Base-by-base conservation (phyloP, 768 basidiomycete species). In the Tulasnella sp. region DNA sequence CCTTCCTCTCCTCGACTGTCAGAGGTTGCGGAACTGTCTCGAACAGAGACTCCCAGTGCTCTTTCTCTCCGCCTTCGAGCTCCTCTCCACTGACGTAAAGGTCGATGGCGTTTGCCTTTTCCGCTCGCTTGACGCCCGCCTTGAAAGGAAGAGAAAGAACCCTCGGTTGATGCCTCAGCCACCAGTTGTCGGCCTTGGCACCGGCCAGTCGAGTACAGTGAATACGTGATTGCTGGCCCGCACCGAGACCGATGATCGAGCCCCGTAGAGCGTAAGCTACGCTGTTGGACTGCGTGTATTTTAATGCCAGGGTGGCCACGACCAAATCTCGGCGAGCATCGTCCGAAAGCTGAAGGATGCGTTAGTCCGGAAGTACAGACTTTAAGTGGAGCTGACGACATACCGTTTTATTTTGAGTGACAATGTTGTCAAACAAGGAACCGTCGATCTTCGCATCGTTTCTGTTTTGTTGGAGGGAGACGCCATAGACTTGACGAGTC, bases 241-340 rank as follows among this genome's bases (percentile, higher is more conserved):
- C 97, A 40, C 97, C 97, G 68, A 98, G 91, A 68, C 97, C 97
- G 80, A 99, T 88, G 82, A 97, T 92, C 17, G 96, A 90, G 15
- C 97, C 97, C 80, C 90, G 91, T 80, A 90, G 91, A 0, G 96
- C 94, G 82, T 97, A 99, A 38, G 97, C 92, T 72, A 99, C 97
- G 78, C 94, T 96, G 87, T 99, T 99, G 71, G 97, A 99, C 83
- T 99, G 97, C 0, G 97, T 99, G 87, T 99, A 99, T 83, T 99
- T 99, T 80, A 99, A 88, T 0, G 97, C 92, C 31, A 98, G 90
- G 14, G 97, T 99, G 38, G 97, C 97, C 76, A 99, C 94, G 79
- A 96, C 93, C 77, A 99, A 86, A 82, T 99, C 97, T n/a, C 88
- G 93, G 74, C 93, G 80, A 1, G 95, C 97, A 49, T 87, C 83